phyloP scores from a whole-genome alignment of 2,329 filamentous ascomycete genomes.

The Scedosporium boydii region DNA sequence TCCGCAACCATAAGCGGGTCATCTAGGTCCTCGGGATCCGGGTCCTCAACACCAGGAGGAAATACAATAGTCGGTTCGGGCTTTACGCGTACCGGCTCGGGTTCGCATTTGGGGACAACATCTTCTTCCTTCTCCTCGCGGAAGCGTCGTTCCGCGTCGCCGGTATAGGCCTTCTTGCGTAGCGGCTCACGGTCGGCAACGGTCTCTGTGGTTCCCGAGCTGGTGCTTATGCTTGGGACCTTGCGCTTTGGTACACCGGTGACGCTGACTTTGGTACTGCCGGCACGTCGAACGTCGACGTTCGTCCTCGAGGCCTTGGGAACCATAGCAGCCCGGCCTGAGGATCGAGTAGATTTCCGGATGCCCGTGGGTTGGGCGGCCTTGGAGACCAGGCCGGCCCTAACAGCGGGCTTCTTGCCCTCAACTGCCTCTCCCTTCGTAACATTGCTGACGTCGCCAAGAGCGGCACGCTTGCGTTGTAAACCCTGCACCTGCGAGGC shows the following conservation, averaged over 20 bases:
- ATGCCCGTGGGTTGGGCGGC: constrained; percentile 72
- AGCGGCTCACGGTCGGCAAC: constrained; percentile 41
- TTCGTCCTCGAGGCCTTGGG: constrained; percentile 61
- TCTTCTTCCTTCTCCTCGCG: constrained; percentile 22
- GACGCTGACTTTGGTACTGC: constrained; percentile 62
- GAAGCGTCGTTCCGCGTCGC: constrained; percentile 40
- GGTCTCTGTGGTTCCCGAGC: constrained; percentile 7
- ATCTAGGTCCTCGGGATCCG: constrained; percentile 81
- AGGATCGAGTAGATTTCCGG: constrained; percentile 57
- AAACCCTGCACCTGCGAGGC: constrained; percentile 35
- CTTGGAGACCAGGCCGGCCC: constrained; percentile 68
- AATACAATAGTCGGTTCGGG: constrained; percentile 16
- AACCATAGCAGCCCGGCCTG: constrained; percentile 52
- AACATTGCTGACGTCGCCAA: constrained; percentile 94
- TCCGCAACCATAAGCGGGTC: constrained; percentile 97
- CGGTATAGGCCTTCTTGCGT: constrained; percentile 52
- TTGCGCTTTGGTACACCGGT: constrained; percentile 63
- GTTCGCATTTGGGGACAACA: constrained; percentile 15
- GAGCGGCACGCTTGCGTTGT: constrained; percentile 66
- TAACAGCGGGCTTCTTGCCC: constrained; percentile 62
- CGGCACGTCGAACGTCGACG: constrained; percentile 55
- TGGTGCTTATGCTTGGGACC: constrained; percentile 38
- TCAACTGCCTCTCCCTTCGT: constrained; percentile 65
- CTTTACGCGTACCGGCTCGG: constrained; percentile 11
- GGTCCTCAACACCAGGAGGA: constrained; percentile 41